Evolutionary conservation across 305 asterid species (phyloP).

Genomic region (Fraxinus dipetala): DNA sequence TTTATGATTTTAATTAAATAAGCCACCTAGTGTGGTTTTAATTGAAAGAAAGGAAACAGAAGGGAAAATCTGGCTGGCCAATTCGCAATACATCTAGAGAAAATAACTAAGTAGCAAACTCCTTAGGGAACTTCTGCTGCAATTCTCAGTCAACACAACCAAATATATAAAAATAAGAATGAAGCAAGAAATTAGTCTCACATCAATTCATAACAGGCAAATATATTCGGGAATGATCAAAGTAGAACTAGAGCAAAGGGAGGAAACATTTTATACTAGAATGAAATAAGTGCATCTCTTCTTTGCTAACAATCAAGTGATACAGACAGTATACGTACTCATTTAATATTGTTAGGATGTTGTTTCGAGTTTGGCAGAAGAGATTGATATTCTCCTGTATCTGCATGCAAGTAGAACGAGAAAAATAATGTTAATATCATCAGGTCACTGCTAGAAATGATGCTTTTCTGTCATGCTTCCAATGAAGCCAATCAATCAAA

Average conservation of each 20-base stretch:
- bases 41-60: not conserved
- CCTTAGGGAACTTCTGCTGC: not conserved
- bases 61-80: not conserved
- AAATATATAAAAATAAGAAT: not conserved
- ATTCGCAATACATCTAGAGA: not conserved
- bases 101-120: not conserved
- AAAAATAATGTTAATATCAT: constrained; percentile 15
- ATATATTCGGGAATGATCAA: not conserved
- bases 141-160: not conserved
- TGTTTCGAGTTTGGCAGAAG: constrained; percentile 70
- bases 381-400: constrained; percentile 71
- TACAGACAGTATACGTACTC: constrained; percentile 55
- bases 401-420: constrained; percentile 46
- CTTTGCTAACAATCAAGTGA: not conserved
- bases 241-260: not conserved
- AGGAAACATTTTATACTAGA: not conserved
- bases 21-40: not conserved
- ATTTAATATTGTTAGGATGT: constrained; percentile 60
- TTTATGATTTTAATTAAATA: not conserved
- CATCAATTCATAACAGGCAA: not conserved
- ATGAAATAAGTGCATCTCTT: constrained; percentile 8
- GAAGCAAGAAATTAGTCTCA: not conserved
- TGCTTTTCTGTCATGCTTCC: constrained; percentile 6
- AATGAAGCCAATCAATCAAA: constrained; percentile 2
- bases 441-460: constrained; percentile 15